A percentile compares a stretch with the other conserved stretches of the same genome.
Conservation (phyloP, 192 early-diverging fungal genomes). For the Gigaspora rosea region DNA sequence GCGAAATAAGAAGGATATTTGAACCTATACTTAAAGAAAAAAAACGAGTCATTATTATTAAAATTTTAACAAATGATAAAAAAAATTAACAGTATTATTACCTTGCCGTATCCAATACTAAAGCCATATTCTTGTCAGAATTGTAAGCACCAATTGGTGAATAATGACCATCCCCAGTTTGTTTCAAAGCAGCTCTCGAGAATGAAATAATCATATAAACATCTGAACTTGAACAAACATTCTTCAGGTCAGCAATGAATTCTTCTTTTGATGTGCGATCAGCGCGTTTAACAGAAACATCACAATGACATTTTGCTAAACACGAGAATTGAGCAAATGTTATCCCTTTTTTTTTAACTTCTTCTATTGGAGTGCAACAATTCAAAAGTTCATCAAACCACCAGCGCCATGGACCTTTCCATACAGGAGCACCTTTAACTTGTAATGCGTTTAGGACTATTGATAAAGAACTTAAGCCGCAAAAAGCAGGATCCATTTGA, state of each 20-base stretch:
- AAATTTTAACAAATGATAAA: not conserved
- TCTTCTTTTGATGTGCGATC: conserved; percentile 65
- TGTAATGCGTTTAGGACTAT: conserved; percentile 94
- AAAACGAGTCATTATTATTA: not conserved
- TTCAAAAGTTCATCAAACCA: conserved; percentile 71
- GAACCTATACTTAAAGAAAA: conserved; percentile 48
- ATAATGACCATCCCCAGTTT: conserved; percentile 84
- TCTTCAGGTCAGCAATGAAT: conserved; percentile 76
- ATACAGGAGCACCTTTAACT: conserved; percentile 81
- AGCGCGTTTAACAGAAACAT: conserved; percentile 75
- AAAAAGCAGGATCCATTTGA: conserved; percentile 87
- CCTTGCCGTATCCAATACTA: conserved; percentile 85
- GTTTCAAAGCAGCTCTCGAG: conserved; percentile 69
- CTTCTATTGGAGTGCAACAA: conserved; percentile 66
- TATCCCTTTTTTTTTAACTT: conserved; percentile 81
- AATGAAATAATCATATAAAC: conserved; percentile 89
- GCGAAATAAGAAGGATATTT: conserved; percentile 92
- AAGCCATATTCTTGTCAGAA: too few relatives aligned
- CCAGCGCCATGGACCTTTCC: conserved; percentile 89
- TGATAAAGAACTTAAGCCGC: conserved; percentile 87
- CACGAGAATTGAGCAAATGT: conserved; percentile 91
- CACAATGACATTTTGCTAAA: conserved; percentile 85
- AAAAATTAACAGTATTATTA: not conserved
- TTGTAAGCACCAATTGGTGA: conserved; percentile 87
- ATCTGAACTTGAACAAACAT: conserved; percentile 67